These are phyloP conservation scores for Trichoderma sp. DNA, from an alignment of 2,329 filamentous ascomycete species.

Conservation along the genomic window DNA sequence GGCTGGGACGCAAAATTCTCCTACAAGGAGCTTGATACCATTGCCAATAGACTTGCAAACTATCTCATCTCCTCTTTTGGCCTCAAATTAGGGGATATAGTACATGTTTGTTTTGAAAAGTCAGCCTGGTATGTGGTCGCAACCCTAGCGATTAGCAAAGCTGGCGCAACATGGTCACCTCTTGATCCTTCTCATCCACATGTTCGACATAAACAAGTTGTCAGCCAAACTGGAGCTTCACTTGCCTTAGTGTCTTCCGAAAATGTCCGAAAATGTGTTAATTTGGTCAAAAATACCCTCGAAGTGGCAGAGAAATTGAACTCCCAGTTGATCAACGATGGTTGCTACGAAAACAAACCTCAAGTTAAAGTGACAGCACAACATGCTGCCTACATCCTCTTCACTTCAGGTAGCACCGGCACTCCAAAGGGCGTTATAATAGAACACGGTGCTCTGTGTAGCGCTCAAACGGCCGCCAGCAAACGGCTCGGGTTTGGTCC, in stretches of 20 bases:
- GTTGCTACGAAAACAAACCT: not conserved
- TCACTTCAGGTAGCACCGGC: slow-evolving; percentile 25
- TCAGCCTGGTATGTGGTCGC: slow-evolving; percentile 25
- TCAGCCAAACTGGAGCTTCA: not conserved
- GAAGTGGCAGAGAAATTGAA: not conserved
- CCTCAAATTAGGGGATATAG: slow-evolving; percentile 27
- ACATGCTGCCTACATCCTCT: slow-evolving; percentile 22
- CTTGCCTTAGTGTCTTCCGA: not conserved
- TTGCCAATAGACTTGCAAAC: not conserved
- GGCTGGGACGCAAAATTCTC: slow-evolving; percentile 27
- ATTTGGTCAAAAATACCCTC: not conserved
- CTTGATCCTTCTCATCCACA: slow-evolving; percentile 5
- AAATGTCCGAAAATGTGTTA: not conserved
- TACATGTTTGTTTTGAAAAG: slow-evolving; percentile 24
- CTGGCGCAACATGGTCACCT: slow-evolving; percentile 25
- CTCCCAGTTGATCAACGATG: not conserved
- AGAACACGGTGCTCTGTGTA: slow-evolving; percentile 17
- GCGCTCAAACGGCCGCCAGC: not conserved
- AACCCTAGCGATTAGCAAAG: slow-evolving; percentile 29
- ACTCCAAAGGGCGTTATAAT: slow-evolving; percentile 25
- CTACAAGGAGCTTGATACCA: slow-evolving; percentile 21
- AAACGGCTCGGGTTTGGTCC: not conserved
- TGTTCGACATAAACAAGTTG: not conserved
- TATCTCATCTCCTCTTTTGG: not conserved
- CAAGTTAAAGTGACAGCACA: not conserved